Conservation (phyloP, 2,329 filamentous ascomycete species). For the Seiridium cupressi region DNA sequence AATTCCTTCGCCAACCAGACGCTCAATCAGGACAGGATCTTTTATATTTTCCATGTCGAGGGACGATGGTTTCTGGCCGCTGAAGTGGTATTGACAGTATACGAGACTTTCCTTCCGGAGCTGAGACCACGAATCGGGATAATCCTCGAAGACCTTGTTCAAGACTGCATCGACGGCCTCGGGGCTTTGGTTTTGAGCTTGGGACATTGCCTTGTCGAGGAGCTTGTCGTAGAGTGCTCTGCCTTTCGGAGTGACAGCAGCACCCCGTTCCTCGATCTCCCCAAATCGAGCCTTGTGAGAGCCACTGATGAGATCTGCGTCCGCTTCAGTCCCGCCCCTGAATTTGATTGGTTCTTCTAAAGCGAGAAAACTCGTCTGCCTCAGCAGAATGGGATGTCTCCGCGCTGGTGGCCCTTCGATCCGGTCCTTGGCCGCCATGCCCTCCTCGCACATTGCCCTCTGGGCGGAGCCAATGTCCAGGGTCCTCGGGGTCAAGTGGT, state of each 20-base stretch:
- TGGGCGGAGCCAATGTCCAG: slow-evolving; percentile 47
- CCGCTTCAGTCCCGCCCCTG: not conserved
- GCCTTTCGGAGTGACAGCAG: slow-evolving; percentile 44
- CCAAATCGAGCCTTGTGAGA: slow-evolving; percentile 50
- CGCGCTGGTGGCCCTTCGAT: slow-evolving; percentile 50
- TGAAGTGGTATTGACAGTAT: slow-evolving; percentile 35
- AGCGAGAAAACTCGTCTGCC: slow-evolving; percentile 53
- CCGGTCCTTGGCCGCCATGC: slow-evolving; percentile 42
- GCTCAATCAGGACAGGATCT: slow-evolving; percentile 16
- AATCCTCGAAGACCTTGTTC: slow-evolving; percentile 28
- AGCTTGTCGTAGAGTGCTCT: slow-evolving; percentile 44
- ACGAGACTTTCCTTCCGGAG: slow-evolving; percentile 34
- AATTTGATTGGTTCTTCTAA: slow-evolving; percentile 47
- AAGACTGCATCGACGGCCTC: slow-evolving; percentile 13
- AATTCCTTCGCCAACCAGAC: slow-evolving; percentile 28
- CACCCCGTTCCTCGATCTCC: slow-evolving; percentile 52
- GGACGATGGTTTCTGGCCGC: slow-evolving; percentile 5
- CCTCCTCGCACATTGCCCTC: slow-evolving; percentile 34
- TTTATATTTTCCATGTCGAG: not conserved
- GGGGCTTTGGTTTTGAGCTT: slow-evolving; percentile 13
- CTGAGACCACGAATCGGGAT: slow-evolving; percentile 39
- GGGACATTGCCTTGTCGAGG: slow-evolving; percentile 28
- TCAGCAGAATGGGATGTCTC: slow-evolving; percentile 42
- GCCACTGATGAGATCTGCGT: slow-evolving; percentile 22
- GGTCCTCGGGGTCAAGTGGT: slow-evolving; percentile 51